phyloP scores from a whole-genome alignment of 2,329 filamentous ascomycete species.

The Verticillium nubilum region DNA sequence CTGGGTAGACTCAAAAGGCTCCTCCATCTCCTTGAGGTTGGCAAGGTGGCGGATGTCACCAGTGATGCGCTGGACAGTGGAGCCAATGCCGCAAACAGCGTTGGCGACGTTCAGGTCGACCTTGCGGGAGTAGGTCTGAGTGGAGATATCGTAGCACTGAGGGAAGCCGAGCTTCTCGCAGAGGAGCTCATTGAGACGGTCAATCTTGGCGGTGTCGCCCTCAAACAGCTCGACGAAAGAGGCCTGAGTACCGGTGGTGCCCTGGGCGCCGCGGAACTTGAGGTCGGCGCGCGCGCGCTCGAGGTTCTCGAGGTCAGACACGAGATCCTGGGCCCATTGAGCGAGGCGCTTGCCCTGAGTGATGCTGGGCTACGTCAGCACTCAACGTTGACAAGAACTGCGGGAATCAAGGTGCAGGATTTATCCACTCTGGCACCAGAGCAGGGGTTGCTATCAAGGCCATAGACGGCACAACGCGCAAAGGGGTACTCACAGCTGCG shows the following conservation, averaged over 20 bases:
- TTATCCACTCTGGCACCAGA: conserved; percentile 8
- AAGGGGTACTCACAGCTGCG: conserved; percentile 31
- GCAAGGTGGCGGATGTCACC: conserved; percentile 71
- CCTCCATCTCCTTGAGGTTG: conserved; percentile 76
- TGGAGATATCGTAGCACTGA: conserved; percentile 48
- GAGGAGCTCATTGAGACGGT: conserved; percentile 49
- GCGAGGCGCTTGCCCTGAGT: conserved; percentile 62
- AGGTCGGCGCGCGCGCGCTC: conserved; percentile 64
- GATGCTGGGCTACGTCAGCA: conserved; percentile 25
- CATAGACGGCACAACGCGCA: no score
- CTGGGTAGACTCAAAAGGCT: conserved; percentile 76
- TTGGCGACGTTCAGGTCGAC: conserved; percentile 78
- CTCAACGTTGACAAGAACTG: background rate
- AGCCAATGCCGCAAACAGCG: conserved; percentile 71
- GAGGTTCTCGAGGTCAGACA: conserved; percentile 68
- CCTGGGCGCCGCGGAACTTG: conserved; percentile 65
- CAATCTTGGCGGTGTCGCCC: conserved; percentile 42
- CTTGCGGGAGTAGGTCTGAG: conserved; percentile 66
- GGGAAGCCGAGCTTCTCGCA: conserved; percentile 52
- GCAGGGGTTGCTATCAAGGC: no score
- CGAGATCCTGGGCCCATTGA: conserved; percentile 62
- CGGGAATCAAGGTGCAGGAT: background rate
- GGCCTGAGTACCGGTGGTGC: conserved; percentile 72
- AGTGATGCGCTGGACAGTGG: conserved; percentile 67
- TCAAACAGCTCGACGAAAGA: conserved; percentile 61